Percentiles rank a stretch among this genome's conserved stretches.
These are phyloP conservation scores for Eutrema japonicum DNA, from an alignment of 345 rosid species.

Conservation along the genomic window DNA sequence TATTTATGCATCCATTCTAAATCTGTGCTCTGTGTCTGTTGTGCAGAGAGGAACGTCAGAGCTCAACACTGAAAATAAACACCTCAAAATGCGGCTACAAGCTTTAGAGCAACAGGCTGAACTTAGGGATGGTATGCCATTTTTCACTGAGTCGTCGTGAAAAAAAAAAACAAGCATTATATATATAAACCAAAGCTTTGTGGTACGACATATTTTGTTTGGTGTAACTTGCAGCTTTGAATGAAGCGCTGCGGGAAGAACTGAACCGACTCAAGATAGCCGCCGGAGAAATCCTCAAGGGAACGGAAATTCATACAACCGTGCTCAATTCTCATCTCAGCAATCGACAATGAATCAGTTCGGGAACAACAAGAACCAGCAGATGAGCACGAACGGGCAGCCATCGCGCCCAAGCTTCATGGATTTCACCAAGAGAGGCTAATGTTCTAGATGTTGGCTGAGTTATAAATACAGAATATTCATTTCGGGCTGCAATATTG, in stretches of 20 bases:
- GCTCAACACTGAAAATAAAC: constrained; percentile 43
- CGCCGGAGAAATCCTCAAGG: constrained; percentile 68
- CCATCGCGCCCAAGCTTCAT: constrained; percentile 48
- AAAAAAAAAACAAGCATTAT: neutral
- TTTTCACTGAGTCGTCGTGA: neutral
- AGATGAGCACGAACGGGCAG: constrained; percentile 49
- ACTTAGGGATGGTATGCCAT: constrained; percentile 41
- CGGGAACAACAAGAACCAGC: constrained; percentile 53
- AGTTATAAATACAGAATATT: constrained; percentile 25
- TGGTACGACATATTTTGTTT: neutral
- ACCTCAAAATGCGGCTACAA: constrained; percentile 43
- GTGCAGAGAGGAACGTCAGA: constrained; percentile 47
- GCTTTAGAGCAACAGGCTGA: constrained; percentile 44
- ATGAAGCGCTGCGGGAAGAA: constrained; percentile 80
- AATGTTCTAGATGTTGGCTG: constrained; percentile 15
- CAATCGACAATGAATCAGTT: constrained; percentile 58
- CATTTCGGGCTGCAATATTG: constrained; percentile 27
- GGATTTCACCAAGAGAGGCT: constrained; percentile 55
- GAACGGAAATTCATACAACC: constrained; percentile 61
- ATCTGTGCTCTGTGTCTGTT: neutral
- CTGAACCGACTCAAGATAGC: constrained; percentile 88
- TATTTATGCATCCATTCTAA: neutral
- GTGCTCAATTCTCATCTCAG: constrained; percentile 50
- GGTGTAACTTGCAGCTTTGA: constrained; percentile 61
- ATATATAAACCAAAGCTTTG: constrained; percentile 1